A percentile compares a stretch with the other conserved stretches of the same genome.
Conservation (phyloP, 345 rosid species). For the Acer negundo region DNA sequence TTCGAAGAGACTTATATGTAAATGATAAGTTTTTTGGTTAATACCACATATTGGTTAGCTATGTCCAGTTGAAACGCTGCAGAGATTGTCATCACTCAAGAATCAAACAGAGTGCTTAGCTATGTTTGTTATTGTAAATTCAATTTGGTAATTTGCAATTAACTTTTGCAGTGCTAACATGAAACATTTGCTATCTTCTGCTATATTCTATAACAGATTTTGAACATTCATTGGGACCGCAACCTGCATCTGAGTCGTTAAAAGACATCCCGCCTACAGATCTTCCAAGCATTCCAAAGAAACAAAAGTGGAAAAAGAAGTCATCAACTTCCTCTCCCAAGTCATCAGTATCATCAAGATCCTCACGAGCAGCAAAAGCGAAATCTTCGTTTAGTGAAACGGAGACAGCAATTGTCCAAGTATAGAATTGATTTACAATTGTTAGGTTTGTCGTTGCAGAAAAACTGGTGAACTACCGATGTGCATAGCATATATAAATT, state of each 20-base stretch:
- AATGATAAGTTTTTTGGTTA: background rate
- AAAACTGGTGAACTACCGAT: background rate
- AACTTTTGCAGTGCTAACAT: background rate
- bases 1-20: no score
- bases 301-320: conserved; percentile 55
- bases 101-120: no score
- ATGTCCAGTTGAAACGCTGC: no score
- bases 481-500: conserved; percentile 14
- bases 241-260: conserved; percentile 32
- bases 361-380: conserved; percentile 34
- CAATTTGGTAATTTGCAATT: background rate
- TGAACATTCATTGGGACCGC: conserved; percentile 36
- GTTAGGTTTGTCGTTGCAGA: background rate
- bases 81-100: no score
- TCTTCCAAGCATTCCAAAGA: conserved; percentile 47
- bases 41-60: no score
- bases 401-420: conserved; percentile 25
- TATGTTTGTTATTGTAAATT: no score
- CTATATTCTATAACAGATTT: conserved; percentile 36
- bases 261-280: conserved; percentile 33
- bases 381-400: conserved; percentile 31
- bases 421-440: conserved; percentile 18
- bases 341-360: conserved; percentile 42
- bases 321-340: conserved; percentile 38
- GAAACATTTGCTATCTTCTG: background rate